Conservation (phyloP, 2,329 filamentous ascomycete genomes). For the Fusarium sp. region DNA sequence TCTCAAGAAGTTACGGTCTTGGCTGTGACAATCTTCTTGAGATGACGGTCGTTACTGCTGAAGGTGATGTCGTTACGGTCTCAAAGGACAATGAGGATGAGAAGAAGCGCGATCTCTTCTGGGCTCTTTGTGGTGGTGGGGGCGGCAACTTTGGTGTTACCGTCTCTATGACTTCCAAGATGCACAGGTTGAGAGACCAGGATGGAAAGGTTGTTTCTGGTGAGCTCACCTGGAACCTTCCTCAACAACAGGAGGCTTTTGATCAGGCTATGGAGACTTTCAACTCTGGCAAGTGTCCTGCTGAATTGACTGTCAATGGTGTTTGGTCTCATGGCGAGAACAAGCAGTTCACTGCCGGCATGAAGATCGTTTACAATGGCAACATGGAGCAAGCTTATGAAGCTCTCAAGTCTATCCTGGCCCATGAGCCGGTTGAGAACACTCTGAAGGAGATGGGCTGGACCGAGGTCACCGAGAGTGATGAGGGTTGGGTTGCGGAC, state of each 20-base stretch:
- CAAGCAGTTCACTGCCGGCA: constrained; percentile 8
- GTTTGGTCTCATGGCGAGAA: neutral
- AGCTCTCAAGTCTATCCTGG: neutral
- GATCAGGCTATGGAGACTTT: neutral
- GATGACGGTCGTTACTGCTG: neutral
- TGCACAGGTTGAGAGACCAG: neutral
- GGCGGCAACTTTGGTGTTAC: constrained; percentile 14
- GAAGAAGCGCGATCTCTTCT: constrained; percentile 12
- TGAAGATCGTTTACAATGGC: constrained; percentile 13
- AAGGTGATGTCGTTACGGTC: neutral
- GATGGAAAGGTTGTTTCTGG: neutral
- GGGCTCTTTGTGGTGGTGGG: constrained; percentile 6
- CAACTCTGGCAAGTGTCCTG: neutral
- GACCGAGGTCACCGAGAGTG: neutral
- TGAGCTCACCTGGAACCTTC: neutral
- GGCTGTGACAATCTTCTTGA: constrained; percentile 9
- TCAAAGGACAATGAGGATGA: neutral
- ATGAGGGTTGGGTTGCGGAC: neutral
- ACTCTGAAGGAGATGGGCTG: neutral
- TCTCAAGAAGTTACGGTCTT: constrained; percentile 10
- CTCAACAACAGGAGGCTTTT: constrained; percentile 5
- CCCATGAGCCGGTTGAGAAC: neutral
- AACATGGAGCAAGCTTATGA: neutral
- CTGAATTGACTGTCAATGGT: constrained; percentile 8
- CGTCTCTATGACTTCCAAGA: neutral